phyloP scores from a whole-genome alignment of 1,139 yeast species.

The Wickerhamiella infanticola region DNA sequence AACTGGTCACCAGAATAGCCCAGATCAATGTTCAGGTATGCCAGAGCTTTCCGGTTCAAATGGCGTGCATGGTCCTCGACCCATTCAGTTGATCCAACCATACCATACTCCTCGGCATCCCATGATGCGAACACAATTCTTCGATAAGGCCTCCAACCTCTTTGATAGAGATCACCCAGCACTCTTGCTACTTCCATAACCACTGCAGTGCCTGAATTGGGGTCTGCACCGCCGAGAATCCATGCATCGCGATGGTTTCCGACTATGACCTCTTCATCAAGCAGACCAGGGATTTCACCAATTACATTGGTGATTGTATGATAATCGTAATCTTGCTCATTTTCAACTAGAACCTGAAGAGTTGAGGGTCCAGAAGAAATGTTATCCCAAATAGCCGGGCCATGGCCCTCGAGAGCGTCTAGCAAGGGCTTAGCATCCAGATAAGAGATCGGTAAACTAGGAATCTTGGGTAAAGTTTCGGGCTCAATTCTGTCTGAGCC shows the following conservation, averaged over 20 bases:
- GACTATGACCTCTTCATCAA: slow-evolving; percentile 35
- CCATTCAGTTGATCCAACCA: slow-evolving; percentile 54
- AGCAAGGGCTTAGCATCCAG: slow-evolving; percentile 43
- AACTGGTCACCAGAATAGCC: slow-evolving; percentile 40
- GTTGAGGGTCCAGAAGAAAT: slow-evolving; percentile 44
- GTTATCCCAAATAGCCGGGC: slow-evolving; percentile 34
- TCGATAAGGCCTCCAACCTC: slow-evolving; percentile 49
- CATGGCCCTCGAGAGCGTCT: slow-evolving; percentile 38
- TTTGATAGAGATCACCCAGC: slow-evolving; percentile 31
- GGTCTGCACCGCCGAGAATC: slow-evolving; percentile 64
- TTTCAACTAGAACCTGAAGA: slow-evolving; percentile 34
- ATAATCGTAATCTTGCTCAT: slow-evolving; percentile 40
- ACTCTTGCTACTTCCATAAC: slow-evolving; percentile 44
- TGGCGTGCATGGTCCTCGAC: slow-evolving; percentile 39
- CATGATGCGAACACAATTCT: slow-evolving; percentile 45
- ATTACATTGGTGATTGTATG: slow-evolving; percentile 46
- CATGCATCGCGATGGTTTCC: slow-evolving; percentile 66
- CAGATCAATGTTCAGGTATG: slow-evolving; percentile 49
- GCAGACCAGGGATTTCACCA: slow-evolving; percentile 39
- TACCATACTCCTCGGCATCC: slow-evolving; percentile 64
- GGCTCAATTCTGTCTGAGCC: slow-evolving; percentile 37
- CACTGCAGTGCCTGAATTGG: slow-evolving; percentile 50
- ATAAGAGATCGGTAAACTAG: slow-evolving; percentile 46
- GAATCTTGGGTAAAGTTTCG: slow-evolving; percentile 40
- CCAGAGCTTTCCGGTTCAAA: slow-evolving; percentile 35